Conservation (phyloP, 1,139 yeast genomes). For the Pichia sp. region DNA sequence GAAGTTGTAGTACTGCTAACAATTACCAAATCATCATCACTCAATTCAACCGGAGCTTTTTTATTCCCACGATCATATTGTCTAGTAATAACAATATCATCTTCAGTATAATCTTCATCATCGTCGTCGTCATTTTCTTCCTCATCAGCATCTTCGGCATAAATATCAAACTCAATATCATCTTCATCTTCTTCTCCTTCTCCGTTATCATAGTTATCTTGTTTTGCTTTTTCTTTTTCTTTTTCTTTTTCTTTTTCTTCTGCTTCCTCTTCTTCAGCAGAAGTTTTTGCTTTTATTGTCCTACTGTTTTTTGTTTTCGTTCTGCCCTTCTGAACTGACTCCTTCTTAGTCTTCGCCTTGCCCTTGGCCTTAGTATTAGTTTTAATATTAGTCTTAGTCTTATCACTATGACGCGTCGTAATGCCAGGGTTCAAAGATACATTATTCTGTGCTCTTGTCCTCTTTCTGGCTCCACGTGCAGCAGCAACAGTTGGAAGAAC, state of each 20-base stretch:
- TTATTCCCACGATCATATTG: constrained; percentile 9
- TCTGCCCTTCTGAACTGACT: too few species aligned
- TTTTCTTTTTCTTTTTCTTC: not conserved
- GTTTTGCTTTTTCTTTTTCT: not conserved
- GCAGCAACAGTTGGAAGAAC: too few species aligned
- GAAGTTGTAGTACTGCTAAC: constrained; percentile 3
- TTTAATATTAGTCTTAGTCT: too few species aligned
- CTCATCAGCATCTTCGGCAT: constrained; percentile 12
- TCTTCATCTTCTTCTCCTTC: constrained; percentile 12
- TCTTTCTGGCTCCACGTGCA: too few species aligned
- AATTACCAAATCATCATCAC: constrained; percentile 20
- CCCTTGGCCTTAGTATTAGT: too few species aligned
- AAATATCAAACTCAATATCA: constrained; percentile 12
- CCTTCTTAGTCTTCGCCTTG: too few species aligned
- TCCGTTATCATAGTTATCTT: constrained; percentile 29
- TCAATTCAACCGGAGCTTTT: constrained; percentile 16
- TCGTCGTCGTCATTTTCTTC: constrained; percentile 12
- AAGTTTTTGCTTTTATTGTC: too few species aligned
- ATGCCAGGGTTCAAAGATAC: too few species aligned
- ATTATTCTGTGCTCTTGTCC: too few species aligned
- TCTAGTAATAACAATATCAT: constrained; percentile 16
- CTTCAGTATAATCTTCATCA: constrained; percentile 11
- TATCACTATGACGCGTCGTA: too few species aligned
- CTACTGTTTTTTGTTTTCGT: too few species aligned
- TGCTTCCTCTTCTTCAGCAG: too few species aligned